Evolutionary conservation across 345 rosid genomes (phyloP), one percentile per base, ranked within the genome.

Genomic region (Moringa oleifera): DNA sequence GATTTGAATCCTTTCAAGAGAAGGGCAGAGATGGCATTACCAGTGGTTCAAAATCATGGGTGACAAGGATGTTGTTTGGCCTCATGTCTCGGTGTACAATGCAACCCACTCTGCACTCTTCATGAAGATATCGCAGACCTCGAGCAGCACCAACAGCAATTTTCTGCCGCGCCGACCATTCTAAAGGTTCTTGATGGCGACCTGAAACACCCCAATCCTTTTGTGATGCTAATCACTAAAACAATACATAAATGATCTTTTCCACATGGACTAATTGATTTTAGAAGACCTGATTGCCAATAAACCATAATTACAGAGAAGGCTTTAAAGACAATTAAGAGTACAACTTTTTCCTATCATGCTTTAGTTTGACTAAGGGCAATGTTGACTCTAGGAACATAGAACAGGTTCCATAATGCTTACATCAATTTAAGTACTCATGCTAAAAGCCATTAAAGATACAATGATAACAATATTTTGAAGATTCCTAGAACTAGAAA

Each of bases 61-160:
- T 95, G 57, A 95, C 79, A 51, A 95, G 99, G 58, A 95, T 91
- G 74, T 95, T 95, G 82, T 95, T 95, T 25, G 99, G 99, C 36
- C 98, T 88, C 99, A 95, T 89, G 74, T 95, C 99, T 54, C 99
- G 89, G 71, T 95, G 99, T 74, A 95, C 99, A 69, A 95, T 95
- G 73, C 99, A 91, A 47, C 99, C 99, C 66, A 91, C 99, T 84
- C 99, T 85, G 83, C 99, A 95, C 66, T 95, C 99, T 85, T 95
- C 99, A 53, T 95, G 99, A 69, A 95, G 98, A 82, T 95, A 95
- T 58, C 98, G 85, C 64, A 95, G 84, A 36, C 99, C 99, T 71
- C 98, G 80, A 69, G 99, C 99, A 61, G 97, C 98, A 65, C 99
- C 99, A 20, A 89, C 90, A 19, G 98, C 99, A 68, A 95, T 86